phyloP scores from a whole-genome alignment of 352 stramenopile species.

The Globisporangium camurandrum region DNA sequence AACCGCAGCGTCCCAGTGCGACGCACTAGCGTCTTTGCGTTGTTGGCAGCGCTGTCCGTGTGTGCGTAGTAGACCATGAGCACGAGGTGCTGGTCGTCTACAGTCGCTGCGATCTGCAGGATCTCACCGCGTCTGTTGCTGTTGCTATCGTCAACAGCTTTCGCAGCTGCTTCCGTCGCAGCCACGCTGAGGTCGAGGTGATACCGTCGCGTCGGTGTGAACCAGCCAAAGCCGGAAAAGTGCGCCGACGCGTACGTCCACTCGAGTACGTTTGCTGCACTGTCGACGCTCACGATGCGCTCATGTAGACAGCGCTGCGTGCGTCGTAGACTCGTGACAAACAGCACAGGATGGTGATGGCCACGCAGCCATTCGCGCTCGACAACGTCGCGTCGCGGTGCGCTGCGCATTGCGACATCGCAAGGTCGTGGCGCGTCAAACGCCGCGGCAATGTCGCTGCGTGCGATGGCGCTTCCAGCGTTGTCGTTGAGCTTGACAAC shows the following conservation, averaged over 20 bases:
- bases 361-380: slow-evolving; percentile 35
- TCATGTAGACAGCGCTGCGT: background rate
- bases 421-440: slow-evolving; percentile 19
- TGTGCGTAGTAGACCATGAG: slow-evolving; percentile 35
- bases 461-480: no score
- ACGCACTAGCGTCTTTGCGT: no score
- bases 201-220: slow-evolving; percentile 16
- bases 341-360: slow-evolving; percentile 26
- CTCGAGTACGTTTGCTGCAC: slow-evolving; percentile 21
- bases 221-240: slow-evolving; percentile 42
- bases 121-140: slow-evolving; percentile 17
- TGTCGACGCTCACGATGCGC: slow-evolving; percentile 35
- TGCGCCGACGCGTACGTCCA: slow-evolving; percentile 31
- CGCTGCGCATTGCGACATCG: slow-evolving; percentile 7
- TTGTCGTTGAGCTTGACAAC: slow-evolving; percentile 26
- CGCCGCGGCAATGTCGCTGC: slow-evolving; percentile 16
- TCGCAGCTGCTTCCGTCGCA: background rate
- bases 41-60: no score
- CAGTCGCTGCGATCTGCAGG: slow-evolving; percentile 29
- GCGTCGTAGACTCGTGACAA: slow-evolving; percentile 18
- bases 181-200: slow-evolving; percentile 18
- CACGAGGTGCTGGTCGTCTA: slow-evolving; percentile 24
- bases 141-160: background rate
- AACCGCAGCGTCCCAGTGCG: background rate
- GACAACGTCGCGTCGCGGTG: slow-evolving; percentile 8